Percentiles rank a stretch among this genome's conserved stretches.
Conservation (phyloP, 2,329 filamentous ascomycete species). For the Fusarium mangiferae region DNA sequence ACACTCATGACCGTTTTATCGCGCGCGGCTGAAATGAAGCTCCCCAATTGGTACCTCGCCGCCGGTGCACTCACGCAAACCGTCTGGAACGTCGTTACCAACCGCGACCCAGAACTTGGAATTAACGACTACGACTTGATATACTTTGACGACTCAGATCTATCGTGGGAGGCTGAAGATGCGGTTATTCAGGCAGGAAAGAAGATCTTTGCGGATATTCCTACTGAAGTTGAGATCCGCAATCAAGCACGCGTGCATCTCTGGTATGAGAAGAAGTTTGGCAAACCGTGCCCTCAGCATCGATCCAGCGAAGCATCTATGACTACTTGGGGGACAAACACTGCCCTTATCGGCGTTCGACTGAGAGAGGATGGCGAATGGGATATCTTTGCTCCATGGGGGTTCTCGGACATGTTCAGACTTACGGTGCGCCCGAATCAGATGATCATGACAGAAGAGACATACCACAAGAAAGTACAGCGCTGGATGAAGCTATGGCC, state of each 20-base stretch:
- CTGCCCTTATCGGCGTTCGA: slow-evolving; percentile 48
- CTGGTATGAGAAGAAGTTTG: slow-evolving; percentile 50
- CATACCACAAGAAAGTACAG: slow-evolving; percentile 46
- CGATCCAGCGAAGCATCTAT: slow-evolving; percentile 48
- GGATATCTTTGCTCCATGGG: slow-evolving; percentile 50
- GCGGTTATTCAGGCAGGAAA: slow-evolving; percentile 45
- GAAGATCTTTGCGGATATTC: slow-evolving; percentile 45
- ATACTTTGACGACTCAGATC: slow-evolving; percentile 48
- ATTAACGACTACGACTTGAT: slow-evolving; percentile 53
- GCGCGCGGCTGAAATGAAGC: slow-evolving; percentile 39
- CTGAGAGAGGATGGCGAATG: slow-evolving; percentile 41
- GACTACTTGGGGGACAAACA: slow-evolving; percentile 49
- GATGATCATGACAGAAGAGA: slow-evolving; percentile 39
- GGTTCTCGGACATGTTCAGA: slow-evolving; percentile 50
- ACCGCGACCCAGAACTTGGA: slow-evolving; percentile 45
- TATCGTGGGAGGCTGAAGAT: slow-evolving; percentile 53
- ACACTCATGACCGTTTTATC: slow-evolving; percentile 45
- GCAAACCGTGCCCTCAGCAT: slow-evolving; percentile 45
- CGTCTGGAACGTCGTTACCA: slow-evolving; percentile 50
- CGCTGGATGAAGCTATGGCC: slow-evolving; percentile 48
- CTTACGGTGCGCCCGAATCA: slow-evolving; percentile 49
- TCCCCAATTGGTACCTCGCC: slow-evolving; percentile 52
- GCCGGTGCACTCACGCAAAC: slow-evolving; percentile 52
- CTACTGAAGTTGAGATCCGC: slow-evolving; percentile 50
- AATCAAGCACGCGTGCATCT: slow-evolving; percentile 53